Evolutionary conservation across 2,329 filamentous ascomycete genomes (phyloP).

Genomic region (Microcyclospora pomicola): DNA sequence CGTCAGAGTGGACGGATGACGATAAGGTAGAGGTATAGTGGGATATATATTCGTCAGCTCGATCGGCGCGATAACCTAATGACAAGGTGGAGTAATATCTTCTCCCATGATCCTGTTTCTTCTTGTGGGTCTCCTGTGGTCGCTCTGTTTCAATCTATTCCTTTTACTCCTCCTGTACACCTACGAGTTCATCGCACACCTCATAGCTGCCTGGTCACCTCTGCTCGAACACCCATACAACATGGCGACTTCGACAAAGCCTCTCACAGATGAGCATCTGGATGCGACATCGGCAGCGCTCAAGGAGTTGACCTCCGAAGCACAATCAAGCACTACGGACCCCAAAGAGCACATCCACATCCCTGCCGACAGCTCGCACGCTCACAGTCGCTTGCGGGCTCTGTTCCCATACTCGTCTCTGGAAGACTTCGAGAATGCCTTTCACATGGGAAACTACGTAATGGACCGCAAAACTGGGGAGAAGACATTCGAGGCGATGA

Average conservation of each 20-base stretch:
- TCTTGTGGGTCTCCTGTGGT: too few species aligned
- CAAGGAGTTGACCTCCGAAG: conserved; percentile 12
- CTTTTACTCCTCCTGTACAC: too few species aligned
- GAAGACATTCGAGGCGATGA: conserved; percentile 30
- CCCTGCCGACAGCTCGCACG: conserved; percentile 11
- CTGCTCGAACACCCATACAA: neutral
- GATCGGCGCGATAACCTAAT: too few species aligned
- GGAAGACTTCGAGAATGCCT: conserved; percentile 23
- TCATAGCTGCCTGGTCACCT: too few species aligned
- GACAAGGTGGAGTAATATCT: too few species aligned
- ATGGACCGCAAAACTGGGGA: conserved; percentile 27
- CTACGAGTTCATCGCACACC: too few species aligned
- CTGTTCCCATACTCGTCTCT: conserved; percentile 16
- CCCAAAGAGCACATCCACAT: conserved; percentile 16
- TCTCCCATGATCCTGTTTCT: too few species aligned
- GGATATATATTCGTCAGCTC: too few species aligned
- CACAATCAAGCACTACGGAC: conserved; percentile 10
- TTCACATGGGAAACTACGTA: conserved; percentile 32
- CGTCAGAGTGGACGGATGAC: too few species aligned
- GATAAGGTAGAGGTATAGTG: too few species aligned
- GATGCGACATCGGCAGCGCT: conserved; percentile 14
- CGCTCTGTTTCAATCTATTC: too few species aligned
- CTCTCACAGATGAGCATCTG: conserved; percentile 10
- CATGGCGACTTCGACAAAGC: neutral
- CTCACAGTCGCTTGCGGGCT: conserved; percentile 11